Evolutionary conservation across 257 asterid species (phyloP), one percentile per base, ranked within the genome.

Genomic region (Jaltomata sinuosa): DNA sequence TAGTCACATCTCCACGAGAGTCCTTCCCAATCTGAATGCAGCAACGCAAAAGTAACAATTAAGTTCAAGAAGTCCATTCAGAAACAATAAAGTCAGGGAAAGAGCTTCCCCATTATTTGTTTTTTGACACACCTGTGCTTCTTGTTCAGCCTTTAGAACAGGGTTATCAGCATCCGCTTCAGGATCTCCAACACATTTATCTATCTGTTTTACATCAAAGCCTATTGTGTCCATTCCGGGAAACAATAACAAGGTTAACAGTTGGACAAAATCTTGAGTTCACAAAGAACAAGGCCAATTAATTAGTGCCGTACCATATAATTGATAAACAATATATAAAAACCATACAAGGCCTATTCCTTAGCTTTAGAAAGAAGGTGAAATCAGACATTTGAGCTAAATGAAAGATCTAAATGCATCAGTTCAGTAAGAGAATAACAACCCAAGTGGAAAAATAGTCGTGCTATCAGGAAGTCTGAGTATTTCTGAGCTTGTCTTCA

Each of bases 111-210:
- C 36, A 74, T 45, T 27, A 74, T 74, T 49, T 47, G 82, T 21
- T 77, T 50, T 64, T 81, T 72, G 15, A 49, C 53, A 32, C 42
- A 91, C 94, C 93, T 91, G 94, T 21, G 91, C 84, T 83, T 89
- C 92, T 79, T 91, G 93, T 84, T 91, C 94, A 25, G 89, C 89
- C 88, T 90, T 91, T 25, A 94, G 91, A 76, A 96, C 71, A 47
- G 94, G 94, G 88, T 96, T 96, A 74, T 93, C 98, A n/a, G 50
- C 83, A 84, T 96, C 96, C 0, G 96, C 97, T 84, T 91, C 94
- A 29, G 90, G 84, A 87, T 94, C 97, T 84, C 99, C 98, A 50
- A 96, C 90, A 80, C 99, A 96, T 71, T 91, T 90, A 50, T 94
- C 94, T 61, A 96, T 92, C 90, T 91, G 88, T 86, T 87, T 89